These are phyloP conservation scores for Nicotiana otophora DNA, from an alignment of 257 asterid species.

Conservation along the genomic window DNA sequence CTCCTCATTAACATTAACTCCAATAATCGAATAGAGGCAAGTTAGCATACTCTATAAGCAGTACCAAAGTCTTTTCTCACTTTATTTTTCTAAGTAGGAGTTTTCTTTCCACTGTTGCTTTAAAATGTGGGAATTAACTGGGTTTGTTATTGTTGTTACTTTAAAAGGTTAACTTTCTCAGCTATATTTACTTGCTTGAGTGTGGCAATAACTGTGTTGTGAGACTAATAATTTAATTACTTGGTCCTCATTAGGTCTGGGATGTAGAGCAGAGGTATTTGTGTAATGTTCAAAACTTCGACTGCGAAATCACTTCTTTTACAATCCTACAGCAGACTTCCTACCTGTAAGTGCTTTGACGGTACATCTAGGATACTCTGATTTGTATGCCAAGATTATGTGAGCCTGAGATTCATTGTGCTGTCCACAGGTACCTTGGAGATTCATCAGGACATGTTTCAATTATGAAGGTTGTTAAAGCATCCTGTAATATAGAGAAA, in stretches of 20 bases:
- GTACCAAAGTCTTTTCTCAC: neutral
- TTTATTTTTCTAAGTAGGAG: neutral
- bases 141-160: neutral
- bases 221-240: neutral
- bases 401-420: neutral
- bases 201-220: neutral
- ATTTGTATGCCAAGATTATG: neutral
- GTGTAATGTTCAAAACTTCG: constrained; percentile 49
- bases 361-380: neutral
- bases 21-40: constrained; percentile 74
- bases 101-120: neutral
- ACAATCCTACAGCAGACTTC: constrained; percentile 51
- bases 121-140: too few species aligned
- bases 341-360: constrained; percentile 47
- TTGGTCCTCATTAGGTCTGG: constrained; percentile 62
- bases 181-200: neutral
- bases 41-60: constrained; percentile 9
- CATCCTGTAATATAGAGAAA: constrained; percentile 36
- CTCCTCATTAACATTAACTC: constrained; percentile 59
- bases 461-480: constrained; percentile 55
- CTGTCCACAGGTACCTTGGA: constrained; percentile 64
- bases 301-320: constrained; percentile 60
- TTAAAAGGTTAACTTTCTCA: neutral
- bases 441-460: constrained; percentile 67
- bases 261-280: constrained; percentile 55